These are phyloP conservation scores for Colletotrichum sidae DNA, from an alignment of 2,329 filamentous ascomycete genomes.

Conservation along the genomic window DNA sequence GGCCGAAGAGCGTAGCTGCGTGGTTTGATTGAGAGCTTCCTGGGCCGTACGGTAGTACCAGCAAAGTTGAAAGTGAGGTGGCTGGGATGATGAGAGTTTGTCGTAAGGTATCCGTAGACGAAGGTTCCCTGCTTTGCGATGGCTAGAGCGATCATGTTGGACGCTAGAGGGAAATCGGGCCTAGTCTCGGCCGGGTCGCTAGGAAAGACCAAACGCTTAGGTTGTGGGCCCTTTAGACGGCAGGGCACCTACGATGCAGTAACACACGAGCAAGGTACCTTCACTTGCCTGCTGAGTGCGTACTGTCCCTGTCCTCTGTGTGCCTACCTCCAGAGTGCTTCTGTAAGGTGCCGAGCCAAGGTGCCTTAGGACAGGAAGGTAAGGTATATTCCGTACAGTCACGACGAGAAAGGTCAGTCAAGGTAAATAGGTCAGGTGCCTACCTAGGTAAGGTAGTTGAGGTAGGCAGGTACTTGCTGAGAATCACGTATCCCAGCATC, in stretches of 20 bases:
- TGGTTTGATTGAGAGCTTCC: neutral
- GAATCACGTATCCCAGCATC: constrained; percentile 13
- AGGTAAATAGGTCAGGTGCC: no score
- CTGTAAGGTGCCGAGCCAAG: no score
- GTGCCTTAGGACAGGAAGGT: no score
- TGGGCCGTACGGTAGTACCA: neutral
- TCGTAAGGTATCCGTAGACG: neutral
- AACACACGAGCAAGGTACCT: no score
- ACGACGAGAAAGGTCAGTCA: no score
- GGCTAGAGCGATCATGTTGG: constrained; percentile 23
- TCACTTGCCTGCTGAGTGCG: neutral
- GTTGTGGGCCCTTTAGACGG: neutral
- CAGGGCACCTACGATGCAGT: no score
- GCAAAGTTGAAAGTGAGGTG: constrained; percentile 40
- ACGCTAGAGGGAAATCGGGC: neutral
- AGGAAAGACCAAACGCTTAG: constrained; percentile 22
- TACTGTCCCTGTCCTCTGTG: neutral
- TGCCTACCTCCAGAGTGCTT: no score
- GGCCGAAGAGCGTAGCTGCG: no score
- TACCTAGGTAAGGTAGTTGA: no score
- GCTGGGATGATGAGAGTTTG: constrained; percentile 39
- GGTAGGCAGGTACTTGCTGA: no score
- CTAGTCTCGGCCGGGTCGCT: constrained; percentile 14
- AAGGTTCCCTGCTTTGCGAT: constrained; percentile 34
- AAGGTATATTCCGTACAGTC: no score